A percentile compares a stretch with the other conserved stretches of the same genome.
Evolutionary conservation across 805 yeast species (phyloP).

Genomic region (Starmerella bombicola): DNA sequence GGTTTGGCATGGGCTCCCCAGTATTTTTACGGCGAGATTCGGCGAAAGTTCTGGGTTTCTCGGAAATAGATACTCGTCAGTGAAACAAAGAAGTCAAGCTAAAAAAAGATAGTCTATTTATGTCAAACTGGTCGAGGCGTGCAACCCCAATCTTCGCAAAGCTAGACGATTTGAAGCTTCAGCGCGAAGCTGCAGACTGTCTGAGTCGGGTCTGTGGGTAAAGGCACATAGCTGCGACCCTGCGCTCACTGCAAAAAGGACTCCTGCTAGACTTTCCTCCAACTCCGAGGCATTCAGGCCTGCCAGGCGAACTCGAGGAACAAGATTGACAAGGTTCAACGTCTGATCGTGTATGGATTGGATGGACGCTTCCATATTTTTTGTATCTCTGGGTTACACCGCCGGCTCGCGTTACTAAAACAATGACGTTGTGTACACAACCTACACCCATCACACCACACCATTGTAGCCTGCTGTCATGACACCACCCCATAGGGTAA

Average conservation of each 20-base stretch:
- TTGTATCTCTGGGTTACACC: too few relatives aligned
- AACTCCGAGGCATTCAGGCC: background rate
- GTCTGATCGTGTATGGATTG: constrained; percentile 1
- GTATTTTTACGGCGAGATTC: too few relatives aligned
- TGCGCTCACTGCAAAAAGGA: background rate
- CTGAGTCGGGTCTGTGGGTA: background rate
- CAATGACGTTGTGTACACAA: too few relatives aligned
- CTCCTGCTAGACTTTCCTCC: background rate
- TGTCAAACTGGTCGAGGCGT: background rate
- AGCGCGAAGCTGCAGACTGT: background rate
- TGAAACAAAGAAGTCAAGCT: too few relatives aligned
- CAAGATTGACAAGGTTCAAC: background rate
- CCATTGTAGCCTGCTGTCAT: too few relatives aligned
- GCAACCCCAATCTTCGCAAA: background rate
- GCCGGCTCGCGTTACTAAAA: too few relatives aligned
- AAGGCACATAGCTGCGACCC: constrained; percentile 1
- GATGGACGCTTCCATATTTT: background rate
- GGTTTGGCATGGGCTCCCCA: too few relatives aligned
- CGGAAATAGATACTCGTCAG: too few relatives aligned
- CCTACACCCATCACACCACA: too few relatives aligned
- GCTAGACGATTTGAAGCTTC: background rate
- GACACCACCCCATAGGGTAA: too few relatives aligned
- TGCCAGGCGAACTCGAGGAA: background rate
- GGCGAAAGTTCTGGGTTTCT: too few relatives aligned
- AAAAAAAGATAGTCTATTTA: too few relatives aligned